Percentiles rank a stretch among this genome's conserved stretches.
Evolutionary conservation across 345 rosid species (phyloP).

Genomic region (Nephelium lappaceum): DNA sequence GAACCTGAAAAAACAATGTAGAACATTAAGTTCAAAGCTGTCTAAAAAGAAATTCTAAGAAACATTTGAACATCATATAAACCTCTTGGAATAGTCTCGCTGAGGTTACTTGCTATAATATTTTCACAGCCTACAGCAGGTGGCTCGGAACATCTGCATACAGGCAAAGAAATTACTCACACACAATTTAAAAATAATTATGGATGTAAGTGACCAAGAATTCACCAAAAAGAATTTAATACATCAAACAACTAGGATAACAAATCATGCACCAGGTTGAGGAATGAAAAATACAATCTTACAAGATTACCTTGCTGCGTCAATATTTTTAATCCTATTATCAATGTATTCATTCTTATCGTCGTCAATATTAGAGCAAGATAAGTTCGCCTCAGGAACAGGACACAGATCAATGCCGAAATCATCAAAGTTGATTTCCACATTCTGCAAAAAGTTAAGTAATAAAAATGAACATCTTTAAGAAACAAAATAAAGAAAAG

Average conservation of each 20-base stretch:
- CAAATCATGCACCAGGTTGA: not conserved
- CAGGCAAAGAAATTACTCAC: constrained; percentile 1
- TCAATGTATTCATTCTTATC: constrained; percentile 18
- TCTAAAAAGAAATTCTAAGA: not conserved
- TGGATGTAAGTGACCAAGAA: constrained; percentile 4
- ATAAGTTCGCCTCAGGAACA: constrained; percentile 23
- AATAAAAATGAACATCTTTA: not conserved
- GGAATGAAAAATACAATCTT: not conserved
- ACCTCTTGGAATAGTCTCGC: constrained; percentile 37
- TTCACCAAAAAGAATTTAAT: not conserved
- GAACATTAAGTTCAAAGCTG: constrained; percentile 10
- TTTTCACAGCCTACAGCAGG: constrained; percentile 27
- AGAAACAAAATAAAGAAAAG: not conserved
- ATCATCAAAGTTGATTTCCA: constrained; percentile 45
- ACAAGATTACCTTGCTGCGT: constrained; percentile 26
- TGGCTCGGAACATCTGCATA: constrained; percentile 33
- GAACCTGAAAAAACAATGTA: constrained; percentile 19
- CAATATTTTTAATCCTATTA: constrained; percentile 11
- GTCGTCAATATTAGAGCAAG: constrained; percentile 27
- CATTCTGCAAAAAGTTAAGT: constrained; percentile 30
- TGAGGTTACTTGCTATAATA: constrained; percentile 30
- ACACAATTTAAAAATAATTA: not conserved
- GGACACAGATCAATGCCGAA: constrained; percentile 51
- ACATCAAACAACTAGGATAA: not conserved
- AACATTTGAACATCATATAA: constrained; percentile 5